Base-by-base conservation (phyloP, 2,329 filamentous ascomycete species). In the Colletotrichum sublineola region DNA sequence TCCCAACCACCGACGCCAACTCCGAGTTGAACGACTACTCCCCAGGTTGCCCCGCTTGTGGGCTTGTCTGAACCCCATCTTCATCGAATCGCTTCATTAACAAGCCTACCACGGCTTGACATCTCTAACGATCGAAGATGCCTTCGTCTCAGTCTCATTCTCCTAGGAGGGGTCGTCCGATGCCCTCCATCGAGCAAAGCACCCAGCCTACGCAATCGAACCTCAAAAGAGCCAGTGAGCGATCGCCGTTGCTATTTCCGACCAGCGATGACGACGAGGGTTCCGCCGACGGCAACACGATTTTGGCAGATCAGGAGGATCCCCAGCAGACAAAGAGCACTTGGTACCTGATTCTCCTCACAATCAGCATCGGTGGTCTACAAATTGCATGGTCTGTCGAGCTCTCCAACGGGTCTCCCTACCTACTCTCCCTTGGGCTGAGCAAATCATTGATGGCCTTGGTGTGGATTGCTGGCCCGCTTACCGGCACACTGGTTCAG, bases 341-440 rank as follows among this genome's bases (percentile, higher is more conserved):
- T 57, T 94, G 92, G 91, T 97, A 97, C 81, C 86, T 98, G 77
- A 89, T 97, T 76, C 85, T 97, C 74, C 84, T 98, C 81, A 97
- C 96, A 8, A 86, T 98, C 74, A 91, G 93, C 79, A 93, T 97
- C 76, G 94, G 94, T 73, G 96, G 94, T 33, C 85, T 98, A 74
- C 96, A 98, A 83, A 93, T 98, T 76, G 95, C 96, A 38, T 98
- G 96, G 96, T 95, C 95, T 1, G 95, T 97, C 53, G 96, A 98
- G 82, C 87, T 97, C 53, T 97, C 95, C 66, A 96, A 97, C 84
- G 95, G 95, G 77, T 97, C 96, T 65, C 93, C 94, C 7, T 96
- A 93, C 78, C 84, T 96, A 52, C 84, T 96, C 52, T 95, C 93
- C 1, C 88, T 96, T 40, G 94, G 94, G 14, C 87, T 96, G 81